Percentiles rank a stretch among this genome's conserved stretches.
phyloP scores from a whole-genome alignment of 2,329 filamentous ascomycete genomes.

The Fusarium xylarioides region DNA sequence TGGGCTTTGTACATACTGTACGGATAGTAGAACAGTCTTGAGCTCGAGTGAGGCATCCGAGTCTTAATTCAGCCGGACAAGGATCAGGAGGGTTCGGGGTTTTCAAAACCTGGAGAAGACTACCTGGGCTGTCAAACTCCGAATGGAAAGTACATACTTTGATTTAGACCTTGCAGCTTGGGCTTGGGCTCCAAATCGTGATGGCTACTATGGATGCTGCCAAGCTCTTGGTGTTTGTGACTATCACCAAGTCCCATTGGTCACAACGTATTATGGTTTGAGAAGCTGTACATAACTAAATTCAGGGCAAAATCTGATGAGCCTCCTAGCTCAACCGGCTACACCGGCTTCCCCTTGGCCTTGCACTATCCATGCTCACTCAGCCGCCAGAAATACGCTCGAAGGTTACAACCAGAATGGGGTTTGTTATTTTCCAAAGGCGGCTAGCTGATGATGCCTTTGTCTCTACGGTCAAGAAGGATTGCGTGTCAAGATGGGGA shows the following conservation, averaged over 20 bases:
- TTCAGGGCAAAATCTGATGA: constrained; percentile 18
- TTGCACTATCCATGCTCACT: constrained; percentile 32
- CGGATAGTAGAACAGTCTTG: background rate
- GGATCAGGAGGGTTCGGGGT: constrained; percentile 6
- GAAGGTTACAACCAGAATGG: constrained; percentile 24
- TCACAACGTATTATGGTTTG: constrained; percentile 1
- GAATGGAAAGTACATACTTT: constrained; percentile 1
- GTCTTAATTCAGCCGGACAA: constrained; percentile 23
- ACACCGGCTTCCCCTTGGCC: constrained; percentile 25
- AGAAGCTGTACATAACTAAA: background rate
- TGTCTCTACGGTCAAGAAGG: background rate
- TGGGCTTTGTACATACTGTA: background rate
- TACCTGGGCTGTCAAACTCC: background rate
- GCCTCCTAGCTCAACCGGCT: constrained; percentile 15
- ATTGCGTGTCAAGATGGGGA: constrained; percentile 36
- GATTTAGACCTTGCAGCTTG: background rate
- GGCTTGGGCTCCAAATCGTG: background rate
- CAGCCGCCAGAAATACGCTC: constrained; percentile 18
- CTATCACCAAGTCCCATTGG: background rate
- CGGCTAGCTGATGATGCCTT: background rate
- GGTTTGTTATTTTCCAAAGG: background rate
- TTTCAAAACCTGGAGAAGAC: constrained; percentile 28
- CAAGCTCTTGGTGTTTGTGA: constrained; percentile 14
- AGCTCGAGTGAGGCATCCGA: constrained; percentile 5
- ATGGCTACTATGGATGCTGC: constrained; percentile 3